Percentiles rank a stretch among this genome's conserved stretches.
phyloP scores from a whole-genome alignment of 164 flowering plant genomes.

The Chimonanthus salicifolius region DNA sequence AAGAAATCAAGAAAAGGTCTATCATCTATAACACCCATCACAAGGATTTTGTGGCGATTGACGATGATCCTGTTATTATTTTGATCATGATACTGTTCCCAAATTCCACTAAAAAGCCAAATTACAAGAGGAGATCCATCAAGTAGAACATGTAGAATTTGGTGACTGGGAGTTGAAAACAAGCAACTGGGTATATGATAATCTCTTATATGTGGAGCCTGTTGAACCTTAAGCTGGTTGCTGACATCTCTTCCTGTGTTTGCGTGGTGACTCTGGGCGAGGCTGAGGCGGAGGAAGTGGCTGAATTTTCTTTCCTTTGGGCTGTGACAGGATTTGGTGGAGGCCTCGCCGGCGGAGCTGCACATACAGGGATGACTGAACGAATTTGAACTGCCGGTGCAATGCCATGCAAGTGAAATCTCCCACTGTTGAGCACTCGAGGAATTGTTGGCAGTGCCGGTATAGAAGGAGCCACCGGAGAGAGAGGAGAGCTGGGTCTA shows the following conservation, averaged over 20 bases:
- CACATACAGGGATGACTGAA: slow-evolving; percentile 46
- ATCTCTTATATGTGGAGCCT: slow-evolving; percentile 5
- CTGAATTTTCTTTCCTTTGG: slow-evolving; percentile 13
- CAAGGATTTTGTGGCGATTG: neutral
- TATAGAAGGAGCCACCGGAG: neutral
- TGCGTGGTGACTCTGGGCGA: neutral
- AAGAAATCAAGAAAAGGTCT: neutral
- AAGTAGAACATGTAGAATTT: slow-evolving; percentile 7
- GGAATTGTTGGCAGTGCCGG: neutral
- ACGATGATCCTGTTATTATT: neutral
- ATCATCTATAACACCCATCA: neutral
- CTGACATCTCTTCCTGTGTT: slow-evolving; percentile 8
- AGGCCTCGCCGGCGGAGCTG: slow-evolving; percentile 34
- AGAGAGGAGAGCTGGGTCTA: slow-evolving; percentile 8
- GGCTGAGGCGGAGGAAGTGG: slow-evolving; percentile 4
- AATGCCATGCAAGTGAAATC: slow-evolving; percentile 20
- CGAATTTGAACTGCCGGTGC: slow-evolving; percentile 51
- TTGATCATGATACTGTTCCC: neutral
- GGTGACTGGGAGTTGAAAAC: neutral
- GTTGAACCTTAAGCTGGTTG: slow-evolving; percentile 10
- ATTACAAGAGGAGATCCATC: slow-evolving; percentile 1
- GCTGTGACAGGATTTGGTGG: slow-evolving; percentile 10
- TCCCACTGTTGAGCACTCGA: slow-evolving; percentile 5
- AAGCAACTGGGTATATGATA: neutral
- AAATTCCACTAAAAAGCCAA: neutral